Evolutionary conservation across 176 grass and related monocot genomes (phyloP), one percentile per base, ranked within the genome.

Genomic region (Chrysopogon serrulatus): DNA sequence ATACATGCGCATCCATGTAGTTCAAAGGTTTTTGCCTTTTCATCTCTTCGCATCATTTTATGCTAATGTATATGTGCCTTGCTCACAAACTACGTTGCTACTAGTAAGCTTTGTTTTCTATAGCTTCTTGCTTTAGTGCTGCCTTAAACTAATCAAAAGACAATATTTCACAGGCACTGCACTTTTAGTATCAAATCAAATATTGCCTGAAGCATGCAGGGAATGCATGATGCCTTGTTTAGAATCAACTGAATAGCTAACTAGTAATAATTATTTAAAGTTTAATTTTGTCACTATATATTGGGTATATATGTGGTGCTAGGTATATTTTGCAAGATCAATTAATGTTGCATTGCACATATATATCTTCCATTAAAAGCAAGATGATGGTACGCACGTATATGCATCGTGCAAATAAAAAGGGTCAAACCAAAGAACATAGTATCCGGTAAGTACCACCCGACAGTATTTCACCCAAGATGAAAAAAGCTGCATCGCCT

Each of bases 391-490:
- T 44, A 54, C 7, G 49, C 49, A 54, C n/a, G 27, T n/a, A 31
- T 40, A 40, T 64, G 47, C 49, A 24, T 9, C 40, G 3, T 23
- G 23, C 23, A 60, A 60, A 60, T 40, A n/a, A 10, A 63, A 18
- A 51, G 43, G 23, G 21, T 68, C 21, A 40, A 87, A 31, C 1
- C 13, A 74, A 68, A 57, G 75, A 73, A 65, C 61, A 21, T 59
- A 16, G 28, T 67, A 83, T 68, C 33, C 45, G 30, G 43, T 39
- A 62, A 18, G 48, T 51, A 19, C 48, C 34, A n/a, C n/a, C 73
- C 88, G 88, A 90, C 88, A 90, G 88, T 78, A 73, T 78, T 90
- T 90, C 83, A 80, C 79, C 36, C 36, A 45, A 73, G 79, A 86
- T 73, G 72, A 78, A 86, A 71, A 86, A 90, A 51, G 79, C 49